These are phyloP conservation scores for Teunomyces lycoperdinae DNA, from an alignment of 805 yeast genomes.

Conservation along the genomic window DNA sequence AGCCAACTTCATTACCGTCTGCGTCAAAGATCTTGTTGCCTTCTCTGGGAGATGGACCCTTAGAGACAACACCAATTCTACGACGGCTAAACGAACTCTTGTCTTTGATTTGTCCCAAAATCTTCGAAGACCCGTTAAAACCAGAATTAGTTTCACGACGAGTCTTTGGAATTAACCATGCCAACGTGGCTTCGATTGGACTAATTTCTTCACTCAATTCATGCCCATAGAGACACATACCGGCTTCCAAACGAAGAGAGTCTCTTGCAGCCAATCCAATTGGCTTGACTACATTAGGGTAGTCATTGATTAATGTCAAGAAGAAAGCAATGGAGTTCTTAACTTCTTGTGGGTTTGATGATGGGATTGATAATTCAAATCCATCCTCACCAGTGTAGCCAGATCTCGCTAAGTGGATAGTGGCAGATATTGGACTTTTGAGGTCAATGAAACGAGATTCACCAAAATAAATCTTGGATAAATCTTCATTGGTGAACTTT, in stretches of 20 bases:
- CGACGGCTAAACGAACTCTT: constrained; percentile 51
- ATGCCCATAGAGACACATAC: constrained; percentile 96
- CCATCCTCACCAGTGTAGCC: constrained; percentile 99
- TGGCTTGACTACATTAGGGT: constrained; percentile 63
- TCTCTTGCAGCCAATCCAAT: constrained; percentile 99
- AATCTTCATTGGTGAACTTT: constrained; percentile 56
- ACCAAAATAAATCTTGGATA: constrained; percentile 72
- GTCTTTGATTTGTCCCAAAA: constrained; percentile 67
- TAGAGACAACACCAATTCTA: constrained; percentile 73
- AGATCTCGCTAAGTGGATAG: constrained; percentile 81
- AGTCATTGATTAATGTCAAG: constrained; percentile 49
- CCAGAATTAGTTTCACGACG: constrained; percentile 53
- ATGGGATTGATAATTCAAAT: constrained; percentile 81
- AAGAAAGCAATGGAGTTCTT: constrained; percentile 57
- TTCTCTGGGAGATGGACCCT: constrained; percentile 93
- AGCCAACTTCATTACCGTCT: constrained; percentile 53
- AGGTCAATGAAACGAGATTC: constrained; percentile 42
- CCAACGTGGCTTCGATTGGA: constrained; percentile 84
- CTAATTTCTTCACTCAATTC: constrained; percentile 77
- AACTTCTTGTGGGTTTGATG: constrained; percentile 36
- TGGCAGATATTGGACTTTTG: background rate
- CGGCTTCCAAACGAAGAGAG: constrained; percentile 92
- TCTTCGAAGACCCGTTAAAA: constrained; percentile 76
- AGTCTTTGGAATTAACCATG: constrained; percentile 85
- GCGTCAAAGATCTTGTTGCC: constrained; percentile 59